Evolutionary conservation across 352 stramenopile genomes (phyloP).

Genomic region (Pythium guiyangense): DNA sequence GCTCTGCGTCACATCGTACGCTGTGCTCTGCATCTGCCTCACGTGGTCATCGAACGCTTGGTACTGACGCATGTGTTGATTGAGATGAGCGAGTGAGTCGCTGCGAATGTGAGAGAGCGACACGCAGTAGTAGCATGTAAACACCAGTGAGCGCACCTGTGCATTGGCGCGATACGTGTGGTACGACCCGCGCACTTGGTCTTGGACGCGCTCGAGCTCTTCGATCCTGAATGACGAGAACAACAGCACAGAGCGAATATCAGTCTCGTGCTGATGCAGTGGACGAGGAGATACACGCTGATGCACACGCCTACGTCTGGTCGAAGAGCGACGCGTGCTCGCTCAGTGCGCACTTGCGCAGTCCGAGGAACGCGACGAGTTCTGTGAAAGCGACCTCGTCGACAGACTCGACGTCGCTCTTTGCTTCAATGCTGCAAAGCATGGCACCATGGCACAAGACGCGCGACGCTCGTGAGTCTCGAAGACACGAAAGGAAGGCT

Average conservation of each 20-base stretch:
- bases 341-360: slow-evolving; percentile 33
- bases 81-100: background rate
- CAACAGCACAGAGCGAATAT: background rate
- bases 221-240: slow-evolving; percentile 15
- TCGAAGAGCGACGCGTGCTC: slow-evolving; percentile 34
- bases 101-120: background rate
- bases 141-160: slow-evolving; percentile 19
- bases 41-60: slow-evolving; percentile 39
- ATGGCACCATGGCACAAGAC: background rate
- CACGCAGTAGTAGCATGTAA: background rate
- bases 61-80: slow-evolving; percentile 27
- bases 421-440: slow-evolving; percentile 5
- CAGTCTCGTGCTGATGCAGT: too few species aligned
- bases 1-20: slow-evolving; percentile 38
- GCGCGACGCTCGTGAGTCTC: background rate
- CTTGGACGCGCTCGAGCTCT: slow-evolving; percentile 57
- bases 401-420: slow-evolving; percentile 8
- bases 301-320: slow-evolving; percentile 26
- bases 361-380: slow-evolving; percentile 29
- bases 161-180: slow-evolving; percentile 41
- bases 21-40: slow-evolving; percentile 39
- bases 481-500: background rate
- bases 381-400: slow-evolving; percentile 12
- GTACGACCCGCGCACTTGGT: slow-evolving; percentile 53
- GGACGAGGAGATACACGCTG: too few species aligned